Evolutionary conservation across 2,329 filamentous ascomycete genomes (phyloP).

Genomic region (Arthrocladium fulminans): DNA sequence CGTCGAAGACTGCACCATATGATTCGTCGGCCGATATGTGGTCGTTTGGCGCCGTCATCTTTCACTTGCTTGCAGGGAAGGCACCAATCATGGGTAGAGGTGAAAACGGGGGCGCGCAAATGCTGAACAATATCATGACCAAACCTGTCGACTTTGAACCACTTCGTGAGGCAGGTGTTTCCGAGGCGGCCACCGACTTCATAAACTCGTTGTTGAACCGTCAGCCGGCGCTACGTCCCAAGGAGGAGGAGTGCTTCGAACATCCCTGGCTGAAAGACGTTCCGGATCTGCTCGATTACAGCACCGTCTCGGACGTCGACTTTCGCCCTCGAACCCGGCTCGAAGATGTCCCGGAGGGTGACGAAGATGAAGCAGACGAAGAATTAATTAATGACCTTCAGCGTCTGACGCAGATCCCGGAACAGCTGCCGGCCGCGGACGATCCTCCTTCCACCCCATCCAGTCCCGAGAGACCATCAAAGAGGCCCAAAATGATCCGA

Average conservation of each 20-base stretch:
- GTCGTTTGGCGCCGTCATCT: slow-evolving; percentile 89
- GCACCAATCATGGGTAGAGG: slow-evolving; percentile 74
- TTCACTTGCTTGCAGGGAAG: slow-evolving; percentile 67
- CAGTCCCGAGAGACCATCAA: slow-evolving; percentile 24
- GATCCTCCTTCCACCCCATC: background rate
- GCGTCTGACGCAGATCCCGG: slow-evolving; percentile 17
- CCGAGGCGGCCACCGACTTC: slow-evolving; percentile 62
- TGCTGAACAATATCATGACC: slow-evolving; percentile 77
- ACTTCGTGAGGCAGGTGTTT: slow-evolving; percentile 51
- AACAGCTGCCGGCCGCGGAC: slow-evolving; percentile 1
- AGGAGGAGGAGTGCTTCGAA: slow-evolving; percentile 57
- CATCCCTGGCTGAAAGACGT: slow-evolving; percentile 65
- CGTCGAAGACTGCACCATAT: slow-evolving; percentile 53
- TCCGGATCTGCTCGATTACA: slow-evolving; percentile 50
- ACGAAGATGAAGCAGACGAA: slow-evolving; percentile 24
- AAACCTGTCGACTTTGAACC: slow-evolving; percentile 58
- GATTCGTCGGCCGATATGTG: slow-evolving; percentile 90
- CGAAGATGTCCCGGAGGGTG: slow-evolving; percentile 28
- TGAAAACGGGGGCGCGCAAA: slow-evolving; percentile 66
- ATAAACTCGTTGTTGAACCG: slow-evolving; percentile 69
- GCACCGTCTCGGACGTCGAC: slow-evolving; percentile 40
- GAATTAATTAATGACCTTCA: slow-evolving; percentile 17
- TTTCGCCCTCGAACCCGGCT: slow-evolving; percentile 22
- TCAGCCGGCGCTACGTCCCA: slow-evolving; percentile 69
- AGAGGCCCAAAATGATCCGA: slow-evolving; percentile 23